phyloP scores from a whole-genome alignment of 2,329 filamentous ascomycete genomes.

The Ampelomyces quisqualis region DNA sequence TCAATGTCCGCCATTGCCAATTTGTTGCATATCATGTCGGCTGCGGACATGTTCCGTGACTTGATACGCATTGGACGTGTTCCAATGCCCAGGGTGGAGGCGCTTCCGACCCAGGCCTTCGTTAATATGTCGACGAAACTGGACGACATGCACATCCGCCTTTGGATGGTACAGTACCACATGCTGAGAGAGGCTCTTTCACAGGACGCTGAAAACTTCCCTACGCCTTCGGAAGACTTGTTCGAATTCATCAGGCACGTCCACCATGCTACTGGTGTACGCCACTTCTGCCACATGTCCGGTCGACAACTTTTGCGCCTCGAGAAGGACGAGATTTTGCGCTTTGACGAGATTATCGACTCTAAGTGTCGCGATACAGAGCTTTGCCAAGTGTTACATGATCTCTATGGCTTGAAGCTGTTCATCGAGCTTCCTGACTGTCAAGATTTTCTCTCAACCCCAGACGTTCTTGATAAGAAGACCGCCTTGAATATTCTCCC shows the following conservation, averaged over 20 bases:
- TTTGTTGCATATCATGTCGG: slow-evolving; percentile 73
- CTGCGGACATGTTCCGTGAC: slow-evolving; percentile 80
- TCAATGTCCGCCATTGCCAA: slow-evolving; percentile 72
- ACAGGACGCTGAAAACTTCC: slow-evolving; percentile 65
- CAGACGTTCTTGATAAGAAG: slow-evolving; percentile 72
- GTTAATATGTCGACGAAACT: slow-evolving; percentile 64
- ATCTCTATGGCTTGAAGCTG: slow-evolving; percentile 42
- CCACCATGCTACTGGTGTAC: slow-evolving; percentile 79
- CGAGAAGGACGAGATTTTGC: slow-evolving; percentile 81
- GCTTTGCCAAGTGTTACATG: slow-evolving; percentile 64
- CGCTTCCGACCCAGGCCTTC: slow-evolving; percentile 45
- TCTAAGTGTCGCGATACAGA: slow-evolving; percentile 69
- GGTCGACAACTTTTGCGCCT: slow-evolving; percentile 88
- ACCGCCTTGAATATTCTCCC: slow-evolving; percentile 81
- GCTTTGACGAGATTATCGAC: slow-evolving; percentile 72
- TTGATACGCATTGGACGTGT: slow-evolving; percentile 76
- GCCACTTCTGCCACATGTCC: slow-evolving; percentile 80
- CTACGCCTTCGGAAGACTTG: slow-evolving; percentile 67
- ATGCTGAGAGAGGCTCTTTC: slow-evolving; percentile 73
- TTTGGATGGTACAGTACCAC: slow-evolving; percentile 85
- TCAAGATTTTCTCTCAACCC: slow-evolving; percentile 72
- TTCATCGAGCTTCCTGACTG: slow-evolving; percentile 40
- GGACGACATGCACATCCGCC: slow-evolving; percentile 81
- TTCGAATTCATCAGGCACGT: slow-evolving; percentile 78
- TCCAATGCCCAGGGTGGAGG: slow-evolving; percentile 60